Evolutionary conservation across 768 basidiomycete genomes (phyloP).

Genomic region (Rhodotorula babjevae): DNA sequence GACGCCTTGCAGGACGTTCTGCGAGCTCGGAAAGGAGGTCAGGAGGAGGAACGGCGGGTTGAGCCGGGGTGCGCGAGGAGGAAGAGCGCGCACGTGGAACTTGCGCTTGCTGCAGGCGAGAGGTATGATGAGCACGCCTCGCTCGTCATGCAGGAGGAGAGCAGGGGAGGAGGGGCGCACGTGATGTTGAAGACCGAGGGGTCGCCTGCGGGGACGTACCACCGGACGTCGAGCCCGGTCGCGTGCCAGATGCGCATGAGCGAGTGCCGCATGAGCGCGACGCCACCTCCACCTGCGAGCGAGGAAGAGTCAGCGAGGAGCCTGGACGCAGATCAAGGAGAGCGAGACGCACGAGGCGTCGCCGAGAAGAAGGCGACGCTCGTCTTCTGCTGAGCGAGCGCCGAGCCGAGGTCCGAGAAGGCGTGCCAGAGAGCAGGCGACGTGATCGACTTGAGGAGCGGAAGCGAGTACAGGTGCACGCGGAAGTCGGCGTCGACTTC

Average conservation of each 20-base stretch:
- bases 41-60: background rate
- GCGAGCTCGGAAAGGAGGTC: background rate
- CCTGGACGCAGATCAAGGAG: too few relatives aligned
- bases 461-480: conserved; percentile 20
- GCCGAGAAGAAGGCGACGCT: conserved; percentile 93
- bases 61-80: too few relatives aligned
- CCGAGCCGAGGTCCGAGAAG: conserved; percentile 73
- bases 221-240: conserved; percentile 74
- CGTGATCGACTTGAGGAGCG: conserved; percentile 4
- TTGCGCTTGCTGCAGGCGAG: conserved; percentile 41
- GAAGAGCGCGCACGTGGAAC: conserved; percentile 40
- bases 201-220: conserved; percentile 56
- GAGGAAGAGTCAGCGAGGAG: too few relatives aligned
- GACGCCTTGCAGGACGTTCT: conserved; percentile 72
- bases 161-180: background rate
- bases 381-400: conserved; percentile 76
- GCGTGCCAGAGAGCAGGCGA: conserved; percentile 58
- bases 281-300: conserved; percentile 66
- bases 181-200: conserved; percentile 19
- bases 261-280: conserved; percentile 92
- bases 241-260: conserved; percentile 76
- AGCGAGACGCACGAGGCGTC: conserved; percentile 62
- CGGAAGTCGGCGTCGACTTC: conserved; percentile 28
- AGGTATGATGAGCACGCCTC: background rate
- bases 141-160: too few relatives aligned